Evolutionary conservation across 768 basidiomycete species (phyloP), one percentile per base, ranked within the genome.

Genomic region (Hydnomerulius pinastri): DNA sequence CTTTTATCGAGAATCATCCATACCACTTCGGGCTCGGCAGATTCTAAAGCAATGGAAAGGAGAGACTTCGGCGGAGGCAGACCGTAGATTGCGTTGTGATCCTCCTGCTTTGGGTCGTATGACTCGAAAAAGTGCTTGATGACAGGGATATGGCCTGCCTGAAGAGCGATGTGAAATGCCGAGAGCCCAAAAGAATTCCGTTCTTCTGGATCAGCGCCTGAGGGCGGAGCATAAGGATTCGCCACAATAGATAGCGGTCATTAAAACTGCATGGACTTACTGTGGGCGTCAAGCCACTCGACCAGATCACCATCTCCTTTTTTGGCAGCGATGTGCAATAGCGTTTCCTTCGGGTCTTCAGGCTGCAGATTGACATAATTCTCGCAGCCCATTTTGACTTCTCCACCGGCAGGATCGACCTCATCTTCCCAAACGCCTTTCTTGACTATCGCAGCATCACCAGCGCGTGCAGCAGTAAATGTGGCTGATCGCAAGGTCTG

Each of bases 151-250:
- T 82, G 71, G 10, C 85, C 82, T 49, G 61, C 60, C 60, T 74
- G 70, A 8, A 90, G 62, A 9, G 86, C 85, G 44, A 82, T 56
- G 65, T 91, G 87, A 69, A 88, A 83, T 2, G 85, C 77, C 4
- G 87, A 86, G 42, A 77, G 70, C 20, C 78, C 78, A 43, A 72
- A 55, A 0, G 73, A 76, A 65, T 90, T 77, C 45, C 80, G 77
- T 62, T 90, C 89, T 53, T 89, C 87, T 17, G 80, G 73, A 54
- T 89, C 85, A 42, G 86, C 87, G 69, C 81, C 89, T 90, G 60
- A 25, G 53, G 41, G 42, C 53, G 37, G 46, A 56, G 38, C 57
- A 50, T 53, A 42, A 56, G 52, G 53, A 57, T 56, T 32, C n/a
- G 52, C 50, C 37, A 53, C 58, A 46, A 54, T 50, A 52, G 43